Percentiles rank a stretch among this genome's conserved stretches.
Conservation (phyloP, 306 rosid species). For the Fagus crenata region DNA sequence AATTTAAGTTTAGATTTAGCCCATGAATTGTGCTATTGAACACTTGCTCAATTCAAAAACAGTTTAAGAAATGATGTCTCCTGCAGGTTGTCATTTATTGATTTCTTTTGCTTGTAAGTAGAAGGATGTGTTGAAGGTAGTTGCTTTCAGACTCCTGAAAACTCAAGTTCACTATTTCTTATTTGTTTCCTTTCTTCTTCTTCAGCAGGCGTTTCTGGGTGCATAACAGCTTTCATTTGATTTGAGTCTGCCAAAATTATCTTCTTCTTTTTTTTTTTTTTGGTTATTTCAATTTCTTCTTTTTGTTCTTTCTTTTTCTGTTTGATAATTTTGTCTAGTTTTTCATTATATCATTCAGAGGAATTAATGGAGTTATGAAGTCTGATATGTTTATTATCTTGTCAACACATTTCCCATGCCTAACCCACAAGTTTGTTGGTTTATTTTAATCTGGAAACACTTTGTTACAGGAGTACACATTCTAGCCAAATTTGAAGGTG, state of each 20-base stretch:
- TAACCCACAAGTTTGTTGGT: neutral
- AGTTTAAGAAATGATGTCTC: neutral
- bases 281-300: neutral
- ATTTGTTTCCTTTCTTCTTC: neutral
- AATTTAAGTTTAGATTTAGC: neutral
- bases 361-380: conserved; percentile 7
- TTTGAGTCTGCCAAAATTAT: neutral
- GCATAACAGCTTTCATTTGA: neutral
- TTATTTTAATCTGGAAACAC: conserved; percentile 12
- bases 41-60: neutral
- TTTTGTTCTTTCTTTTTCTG: neutral
- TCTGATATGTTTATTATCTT: neutral
- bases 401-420: neutral
- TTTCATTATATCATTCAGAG: neutral
- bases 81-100: neutral
- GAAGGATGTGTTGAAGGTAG: neutral
- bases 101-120: neutral
- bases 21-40: neutral
- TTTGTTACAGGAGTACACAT: conserved; percentile 52
- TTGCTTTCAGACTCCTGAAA: neutral
- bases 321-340: neutral
- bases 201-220: neutral
- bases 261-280: neutral
- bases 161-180: neutral
- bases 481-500: conserved; percentile 62